Conservation (phyloP, 73 alveolate species). For the Paraurostyla sp. region DNA sequence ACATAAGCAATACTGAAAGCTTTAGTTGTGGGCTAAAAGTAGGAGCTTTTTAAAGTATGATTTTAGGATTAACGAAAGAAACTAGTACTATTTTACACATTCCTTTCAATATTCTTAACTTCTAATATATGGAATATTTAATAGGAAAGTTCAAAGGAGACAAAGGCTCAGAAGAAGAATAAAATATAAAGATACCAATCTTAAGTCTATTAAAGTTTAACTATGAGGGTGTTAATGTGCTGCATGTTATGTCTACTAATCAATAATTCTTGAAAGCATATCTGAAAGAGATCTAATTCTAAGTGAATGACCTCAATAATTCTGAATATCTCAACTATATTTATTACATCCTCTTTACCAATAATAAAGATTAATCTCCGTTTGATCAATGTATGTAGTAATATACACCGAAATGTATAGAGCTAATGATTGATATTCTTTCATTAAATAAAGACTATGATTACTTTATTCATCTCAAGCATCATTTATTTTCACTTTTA, state of each 20-base stretch:
- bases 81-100: too few relatives aligned
- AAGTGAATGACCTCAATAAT: neutral
- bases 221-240: neutral
- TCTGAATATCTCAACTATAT: neutral
- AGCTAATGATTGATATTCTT: neutral
- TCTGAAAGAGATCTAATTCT: neutral
- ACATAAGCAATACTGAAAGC: too few relatives aligned
- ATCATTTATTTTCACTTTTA: neutral
- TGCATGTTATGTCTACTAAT: neutral
- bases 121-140: neutral
- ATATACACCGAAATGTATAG: neutral
- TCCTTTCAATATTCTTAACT: neutral
- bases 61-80: too few relatives aligned
- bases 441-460: neutral
- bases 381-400: neutral
- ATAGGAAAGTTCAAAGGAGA: neutral
- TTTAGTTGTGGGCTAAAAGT: too few relatives aligned
- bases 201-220: neutral
- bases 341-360: neutral
- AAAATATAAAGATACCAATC: neutral
- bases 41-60: too few relatives aligned
- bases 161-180: neutral
- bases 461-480: neutral
- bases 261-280: neutral
- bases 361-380: neutral